Evolutionary conservation across 352 stramenopile genomes (phyloP).

Genomic region (Phytophthora pluvialis): DNA sequence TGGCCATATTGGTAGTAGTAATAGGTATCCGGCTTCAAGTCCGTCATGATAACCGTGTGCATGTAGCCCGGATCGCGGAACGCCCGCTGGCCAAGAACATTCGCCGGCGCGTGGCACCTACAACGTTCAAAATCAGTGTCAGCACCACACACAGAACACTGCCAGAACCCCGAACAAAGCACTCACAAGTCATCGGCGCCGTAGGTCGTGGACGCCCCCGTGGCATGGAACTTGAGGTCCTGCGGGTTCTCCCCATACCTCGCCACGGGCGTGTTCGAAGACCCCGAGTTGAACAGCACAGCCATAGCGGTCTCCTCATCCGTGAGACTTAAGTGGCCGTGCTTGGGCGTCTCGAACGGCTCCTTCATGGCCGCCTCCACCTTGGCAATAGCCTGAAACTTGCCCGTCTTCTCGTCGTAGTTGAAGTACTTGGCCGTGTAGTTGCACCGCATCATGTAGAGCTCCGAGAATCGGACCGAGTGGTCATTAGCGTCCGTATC

Average conservation of each 20-base stretch:
- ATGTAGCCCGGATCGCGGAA: slow-evolving; percentile 72
- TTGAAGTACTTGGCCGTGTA: slow-evolving; percentile 72
- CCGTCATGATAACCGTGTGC: slow-evolving; percentile 64
- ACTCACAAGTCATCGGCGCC: slow-evolving; percentile 59
- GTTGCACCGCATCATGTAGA: slow-evolving; percentile 81
- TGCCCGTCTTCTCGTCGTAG: slow-evolving; percentile 28
- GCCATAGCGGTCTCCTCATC: slow-evolving; percentile 59
- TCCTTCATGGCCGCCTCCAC: slow-evolving; percentile 58
- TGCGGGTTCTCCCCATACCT: slow-evolving; percentile 45
- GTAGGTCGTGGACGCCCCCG: slow-evolving; percentile 64
- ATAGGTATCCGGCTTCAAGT: slow-evolving; percentile 42
- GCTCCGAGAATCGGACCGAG: slow-evolving; percentile 62
- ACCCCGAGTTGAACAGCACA: slow-evolving; percentile 78
- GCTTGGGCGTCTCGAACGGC: slow-evolving; percentile 63
- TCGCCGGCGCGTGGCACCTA: slow-evolving; percentile 69
- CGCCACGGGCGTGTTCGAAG: slow-evolving; percentile 45
- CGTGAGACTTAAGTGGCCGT: slow-evolving; percentile 74
- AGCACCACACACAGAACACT: neutral
- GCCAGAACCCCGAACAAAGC: neutral
- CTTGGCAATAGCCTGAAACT: slow-evolving; percentile 37
- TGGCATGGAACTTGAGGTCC: slow-evolving; percentile 27
- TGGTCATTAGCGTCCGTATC: slow-evolving; percentile 32
- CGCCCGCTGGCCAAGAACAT: slow-evolving; percentile 39
- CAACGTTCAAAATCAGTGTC: slow-evolving; percentile 3
- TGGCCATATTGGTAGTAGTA: slow-evolving; percentile 80